phyloP scores from a whole-genome alignment of 1,284 basidiomycete species.

The Anthracocystis panici-leucophaei region DNA sequence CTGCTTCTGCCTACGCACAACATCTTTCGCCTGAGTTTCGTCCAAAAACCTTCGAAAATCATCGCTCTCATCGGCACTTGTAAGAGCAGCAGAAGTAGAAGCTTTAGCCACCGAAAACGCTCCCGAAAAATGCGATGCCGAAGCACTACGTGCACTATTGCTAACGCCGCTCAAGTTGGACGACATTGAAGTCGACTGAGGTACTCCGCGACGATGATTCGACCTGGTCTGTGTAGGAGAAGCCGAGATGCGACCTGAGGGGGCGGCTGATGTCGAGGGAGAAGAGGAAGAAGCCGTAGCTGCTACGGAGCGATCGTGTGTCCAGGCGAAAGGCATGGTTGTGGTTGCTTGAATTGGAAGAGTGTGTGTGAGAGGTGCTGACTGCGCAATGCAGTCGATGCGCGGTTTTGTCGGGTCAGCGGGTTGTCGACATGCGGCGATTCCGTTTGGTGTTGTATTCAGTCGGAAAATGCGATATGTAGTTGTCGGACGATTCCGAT shows the following conservation, averaged over 20 bases:
- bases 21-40: slow-evolving; percentile 28
- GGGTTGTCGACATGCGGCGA: too few relatives aligned
- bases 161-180: slow-evolving; percentile 33
- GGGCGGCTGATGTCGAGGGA: slow-evolving; percentile 26
- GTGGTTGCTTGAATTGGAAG: neutral
- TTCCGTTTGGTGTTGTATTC: too few relatives aligned
- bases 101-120: slow-evolving; percentile 24
- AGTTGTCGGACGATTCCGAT: too few relatives aligned
- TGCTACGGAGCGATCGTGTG: slow-evolving; percentile 17
- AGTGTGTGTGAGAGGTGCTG: too few relatives aligned
- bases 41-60: slow-evolving; percentile 37
- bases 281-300: too few relatives aligned
- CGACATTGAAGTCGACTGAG: slow-evolving; percentile 28
- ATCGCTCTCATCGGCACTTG: slow-evolving; percentile 34
- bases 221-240: slow-evolving; percentile 20
- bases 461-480: too few relatives aligned
- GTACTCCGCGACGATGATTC: slow-evolving; percentile 21
- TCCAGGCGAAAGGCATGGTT: slow-evolving; percentile 32
- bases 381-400: too few relatives aligned
- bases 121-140: slow-evolving; percentile 8
- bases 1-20: slow-evolving; percentile 9
- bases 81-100: slow-evolving; percentile 29
- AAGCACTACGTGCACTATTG: slow-evolving; percentile 18
- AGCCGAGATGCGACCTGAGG: slow-evolving; percentile 33
- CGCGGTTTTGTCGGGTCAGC: too few relatives aligned